Evolutionary conservation across 345 rosid genomes (phyloP).

Genomic region (Salix viminalis): DNA sequence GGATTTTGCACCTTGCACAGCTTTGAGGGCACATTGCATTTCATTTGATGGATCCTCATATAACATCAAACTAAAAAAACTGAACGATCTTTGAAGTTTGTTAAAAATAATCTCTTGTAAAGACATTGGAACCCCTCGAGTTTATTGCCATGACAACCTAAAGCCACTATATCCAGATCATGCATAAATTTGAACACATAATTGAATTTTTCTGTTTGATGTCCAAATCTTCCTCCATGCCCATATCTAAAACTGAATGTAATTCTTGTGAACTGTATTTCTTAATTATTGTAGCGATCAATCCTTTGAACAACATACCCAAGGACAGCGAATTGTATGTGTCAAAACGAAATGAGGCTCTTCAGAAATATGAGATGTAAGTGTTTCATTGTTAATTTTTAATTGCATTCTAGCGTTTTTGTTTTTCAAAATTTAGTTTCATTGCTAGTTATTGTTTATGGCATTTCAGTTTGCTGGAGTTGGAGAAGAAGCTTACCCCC

Average conservation of each 20-base stretch:
- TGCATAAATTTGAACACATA: not conserved
- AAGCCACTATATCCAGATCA: not conserved
- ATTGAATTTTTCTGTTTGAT: not conserved
- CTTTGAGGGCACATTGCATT: not conserved
- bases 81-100: not conserved
- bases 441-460: not conserved
- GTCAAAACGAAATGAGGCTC: conserved; percentile 68
- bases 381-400: conserved; percentile 16
- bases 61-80: not conserved
- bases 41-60: not conserved
- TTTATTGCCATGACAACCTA: not conserved
- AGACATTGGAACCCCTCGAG: not conserved
- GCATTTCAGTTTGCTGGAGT: conserved; percentile 61
- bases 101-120: not conserved
- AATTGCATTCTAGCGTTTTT: not conserved
- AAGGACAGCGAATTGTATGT: conserved; percentile 72
- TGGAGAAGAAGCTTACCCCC: conserved; percentile 76
- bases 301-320: conserved; percentile 66
- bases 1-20: not conserved
- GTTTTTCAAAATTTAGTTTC: not conserved
- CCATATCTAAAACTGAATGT: not conserved
- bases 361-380: conserved; percentile 77
- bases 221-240: not conserved
- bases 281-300: conserved; percentile 32
- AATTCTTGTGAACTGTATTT: not conserved